Conservation (phyloP, 306 rosid genomes). For the Dryas drummondii region DNA sequence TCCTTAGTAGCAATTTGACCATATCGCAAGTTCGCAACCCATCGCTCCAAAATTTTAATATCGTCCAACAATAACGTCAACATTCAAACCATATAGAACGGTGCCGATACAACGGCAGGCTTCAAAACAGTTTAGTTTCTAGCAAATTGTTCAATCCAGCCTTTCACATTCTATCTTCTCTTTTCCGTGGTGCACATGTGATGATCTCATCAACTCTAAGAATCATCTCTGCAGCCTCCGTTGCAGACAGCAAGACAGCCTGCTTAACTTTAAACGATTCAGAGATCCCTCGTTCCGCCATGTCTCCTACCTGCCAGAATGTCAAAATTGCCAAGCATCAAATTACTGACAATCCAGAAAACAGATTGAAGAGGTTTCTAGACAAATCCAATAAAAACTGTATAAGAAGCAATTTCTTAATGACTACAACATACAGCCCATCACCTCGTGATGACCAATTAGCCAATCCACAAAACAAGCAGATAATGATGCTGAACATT, state of each 20-base stretch:
- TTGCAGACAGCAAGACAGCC: conserved; percentile 85
- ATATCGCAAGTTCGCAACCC: background rate
- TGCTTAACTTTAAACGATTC: conserved; percentile 95
- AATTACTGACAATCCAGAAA: background rate
- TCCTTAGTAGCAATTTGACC: background rate
- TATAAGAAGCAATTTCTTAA: background rate
- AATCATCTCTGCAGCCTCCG: conserved; percentile 98
- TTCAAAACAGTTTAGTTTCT: conserved; percentile 11
- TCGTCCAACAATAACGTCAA: conserved; percentile 10
- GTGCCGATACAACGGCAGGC: conserved; percentile 15
- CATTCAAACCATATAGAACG: conserved; percentile 2
- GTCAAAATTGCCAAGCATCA: conserved; percentile 1
- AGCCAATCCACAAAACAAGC: too few species aligned
- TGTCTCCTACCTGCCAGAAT: conserved; percentile 78
- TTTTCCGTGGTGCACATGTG: conserved; percentile 92
- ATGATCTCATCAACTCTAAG: conserved; percentile 97
- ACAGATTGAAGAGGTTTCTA: background rate
- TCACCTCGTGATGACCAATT: background rate
- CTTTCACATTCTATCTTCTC: conserved; percentile 88
- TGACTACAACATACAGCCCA: background rate
- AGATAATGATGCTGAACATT: too few species aligned
- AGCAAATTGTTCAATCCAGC: conserved; percentile 11
- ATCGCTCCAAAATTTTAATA: conserved; percentile 8
- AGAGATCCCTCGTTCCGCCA: conserved; percentile 74
- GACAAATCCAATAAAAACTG: background rate